Evolutionary conservation across 768 basidiomycete species (phyloP).

Genomic region (Xerocomellus amylosporus): DNA sequence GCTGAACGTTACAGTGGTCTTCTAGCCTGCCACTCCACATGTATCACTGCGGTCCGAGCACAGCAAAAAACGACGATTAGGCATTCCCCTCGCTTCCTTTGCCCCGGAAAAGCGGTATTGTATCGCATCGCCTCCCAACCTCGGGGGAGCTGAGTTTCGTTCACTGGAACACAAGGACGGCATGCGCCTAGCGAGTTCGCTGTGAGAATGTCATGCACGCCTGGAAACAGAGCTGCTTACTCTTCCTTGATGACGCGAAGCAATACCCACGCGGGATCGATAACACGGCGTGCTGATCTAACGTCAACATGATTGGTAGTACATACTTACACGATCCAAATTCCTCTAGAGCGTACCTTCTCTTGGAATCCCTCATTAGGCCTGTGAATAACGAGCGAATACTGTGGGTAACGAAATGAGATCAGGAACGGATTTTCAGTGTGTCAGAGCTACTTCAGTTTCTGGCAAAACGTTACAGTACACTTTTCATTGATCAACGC

Average conservation of each 20-base stretch:
- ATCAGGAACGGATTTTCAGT: not conserved
- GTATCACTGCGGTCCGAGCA: not conserved
- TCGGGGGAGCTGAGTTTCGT: not conserved
- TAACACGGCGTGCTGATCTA: not conserved
- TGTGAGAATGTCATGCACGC: not conserved
- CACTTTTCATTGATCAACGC: no score
- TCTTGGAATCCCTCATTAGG: not conserved
- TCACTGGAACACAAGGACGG: not conserved
- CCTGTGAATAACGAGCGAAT: not conserved
- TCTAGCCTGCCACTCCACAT: not conserved
- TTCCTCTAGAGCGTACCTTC: not conserved
- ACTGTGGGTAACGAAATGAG: not conserved
- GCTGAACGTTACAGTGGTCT: not conserved
- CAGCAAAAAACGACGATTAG: not conserved
- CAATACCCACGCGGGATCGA: not conserved
- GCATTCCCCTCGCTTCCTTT: not conserved
- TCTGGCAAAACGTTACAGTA: no score
- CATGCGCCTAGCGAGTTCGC: not conserved
- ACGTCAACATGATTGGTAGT: not conserved
- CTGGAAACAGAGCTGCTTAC: not conserved
- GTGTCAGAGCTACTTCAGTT: not conserved
- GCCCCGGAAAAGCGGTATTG: not conserved
- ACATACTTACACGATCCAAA: no score
- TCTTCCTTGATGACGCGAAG: not conserved
- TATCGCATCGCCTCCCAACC: not conserved